Percentiles rank a stretch among this genome's conserved stretches.
Conservation (phyloP, 177 flowering plant genomes). For the Telopea speciosissima region DNA sequence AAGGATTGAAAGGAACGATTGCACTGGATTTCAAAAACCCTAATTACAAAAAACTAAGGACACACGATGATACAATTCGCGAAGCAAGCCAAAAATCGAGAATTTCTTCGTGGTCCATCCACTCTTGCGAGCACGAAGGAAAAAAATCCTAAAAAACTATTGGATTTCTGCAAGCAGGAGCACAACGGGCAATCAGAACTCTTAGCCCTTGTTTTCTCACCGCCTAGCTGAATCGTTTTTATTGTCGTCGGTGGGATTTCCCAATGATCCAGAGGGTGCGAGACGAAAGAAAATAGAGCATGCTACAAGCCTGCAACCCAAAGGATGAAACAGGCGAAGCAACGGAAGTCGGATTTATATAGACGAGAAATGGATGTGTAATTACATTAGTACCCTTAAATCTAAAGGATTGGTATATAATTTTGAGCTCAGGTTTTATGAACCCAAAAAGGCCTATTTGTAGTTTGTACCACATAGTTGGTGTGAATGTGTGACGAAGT, state of each 20-base stretch:
- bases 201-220: constrained; percentile 5
- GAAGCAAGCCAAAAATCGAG: neutral
- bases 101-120: neutral
- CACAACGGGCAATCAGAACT: neutral
- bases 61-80: neutral
- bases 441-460: too few species aligned
- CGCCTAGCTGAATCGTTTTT: neutral
- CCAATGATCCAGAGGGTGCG: constrained; percentile 11
- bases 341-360: neutral
- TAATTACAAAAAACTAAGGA: neutral
- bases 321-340: constrained; percentile 3
- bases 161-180: neutral
- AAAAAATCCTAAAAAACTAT: neutral
- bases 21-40: neutral
- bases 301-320: neutral
- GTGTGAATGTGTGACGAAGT: too few species aligned
- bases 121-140: neutral
- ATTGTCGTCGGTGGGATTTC: neutral
- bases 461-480: too few species aligned
- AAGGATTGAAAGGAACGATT: neutral
- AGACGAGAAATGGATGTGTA: neutral
- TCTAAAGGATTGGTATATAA: neutral
- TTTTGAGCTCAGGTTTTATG: too few species aligned
- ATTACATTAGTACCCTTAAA: neutral
- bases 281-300: constrained; percentile 1